Evolutionary conservation across 2,329 filamentous ascomycete species (phyloP), one percentile per base, ranked within the genome.

Genomic region (Clarireedia sp.): DNA sequence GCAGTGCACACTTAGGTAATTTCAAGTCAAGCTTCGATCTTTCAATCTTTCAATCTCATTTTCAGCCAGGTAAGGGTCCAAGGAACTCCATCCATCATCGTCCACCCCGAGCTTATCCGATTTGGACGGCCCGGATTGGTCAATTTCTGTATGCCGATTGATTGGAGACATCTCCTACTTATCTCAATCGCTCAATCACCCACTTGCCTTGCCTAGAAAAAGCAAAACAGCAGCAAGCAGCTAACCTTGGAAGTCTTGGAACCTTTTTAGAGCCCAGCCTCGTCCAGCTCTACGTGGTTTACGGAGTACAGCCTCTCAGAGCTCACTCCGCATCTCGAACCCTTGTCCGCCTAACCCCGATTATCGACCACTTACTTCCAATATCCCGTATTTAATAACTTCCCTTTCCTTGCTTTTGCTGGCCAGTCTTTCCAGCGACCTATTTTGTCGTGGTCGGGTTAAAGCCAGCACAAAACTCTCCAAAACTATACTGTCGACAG

Each of bases 401-500:
- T 54, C 24, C 5, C 19, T 44, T 44, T 44, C 26, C 38, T 24
- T 47, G n/a, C 10, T 45, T 49, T 45, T 19, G 29, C 36, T 17
- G 21, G 40, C 10, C 45, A 46, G 36, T 47, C 48, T 47, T 10
- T 48, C 41, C 46, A 17, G 24, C 53, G 49, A 37, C 38, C 23
- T 23, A 14, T 44, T 6, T 8, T 17, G 53, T 55, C 21, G 53
- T 51, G 36, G 40, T 55, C 29, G 19, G 47, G 19, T 40, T 46
- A 40, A 45, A 37, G 23, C 21, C 38, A 23, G 17, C 48, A 37
- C 19, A 29, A 37, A 37, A 33, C 37, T 16, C n/a, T 17, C 16
- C 19, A 24, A 43, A 37, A 23, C 37, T 57, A 46, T 48, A 47
- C 59, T 56, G 48, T 58, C 48, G 45, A 55, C 21, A 40, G 43